phyloP scores from a whole-genome alignment of 352 stramenopile species.

The Hyaloperonospora brassicae region DNA sequence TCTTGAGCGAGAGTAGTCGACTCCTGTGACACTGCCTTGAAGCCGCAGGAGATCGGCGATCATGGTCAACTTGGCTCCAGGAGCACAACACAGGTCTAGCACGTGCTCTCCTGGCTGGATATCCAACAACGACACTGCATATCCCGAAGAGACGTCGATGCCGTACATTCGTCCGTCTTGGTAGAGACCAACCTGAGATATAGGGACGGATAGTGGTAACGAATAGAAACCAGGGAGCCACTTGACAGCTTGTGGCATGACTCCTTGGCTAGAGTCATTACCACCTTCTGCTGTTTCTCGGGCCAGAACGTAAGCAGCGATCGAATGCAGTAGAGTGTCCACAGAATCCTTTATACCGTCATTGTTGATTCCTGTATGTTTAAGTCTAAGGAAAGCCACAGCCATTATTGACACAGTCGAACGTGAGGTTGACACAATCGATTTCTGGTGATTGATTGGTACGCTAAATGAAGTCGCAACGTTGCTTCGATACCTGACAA shows the following conservation, averaged over 20 bases:
- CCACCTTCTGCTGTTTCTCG: constrained; percentile 13
- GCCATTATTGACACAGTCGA: background rate
- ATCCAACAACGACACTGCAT: constrained; percentile 52
- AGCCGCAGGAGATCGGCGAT: constrained; percentile 78
- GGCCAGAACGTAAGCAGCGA: constrained; percentile 14
- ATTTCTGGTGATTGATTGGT: too few relatives aligned
- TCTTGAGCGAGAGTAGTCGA: constrained; percentile 85
- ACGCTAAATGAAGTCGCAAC: too few relatives aligned
- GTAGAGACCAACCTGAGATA: constrained; percentile 46
- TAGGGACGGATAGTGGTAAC: constrained; percentile 36
- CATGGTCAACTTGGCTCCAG: constrained; percentile 88
- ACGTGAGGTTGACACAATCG: background rate
- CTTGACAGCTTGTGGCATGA: constrained; percentile 18
- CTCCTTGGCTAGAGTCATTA: background rate
- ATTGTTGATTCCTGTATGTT: constrained; percentile 8
- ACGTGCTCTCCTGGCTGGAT: constrained; percentile 72
- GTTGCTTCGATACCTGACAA: constrained; percentile 41
- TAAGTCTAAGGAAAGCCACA: constrained; percentile 18
- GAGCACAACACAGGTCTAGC: constrained; percentile 91
- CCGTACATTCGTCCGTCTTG: constrained; percentile 55
- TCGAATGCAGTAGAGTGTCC: constrained; percentile 10
- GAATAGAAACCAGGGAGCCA: constrained; percentile 68
- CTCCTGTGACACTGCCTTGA: constrained; percentile 54
- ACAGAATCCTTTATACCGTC: constrained; percentile 4
- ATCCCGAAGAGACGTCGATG: constrained; percentile 78